phyloP scores from a whole-genome alignment of 306 rosid species.

The Prosopis cineraria region DNA sequence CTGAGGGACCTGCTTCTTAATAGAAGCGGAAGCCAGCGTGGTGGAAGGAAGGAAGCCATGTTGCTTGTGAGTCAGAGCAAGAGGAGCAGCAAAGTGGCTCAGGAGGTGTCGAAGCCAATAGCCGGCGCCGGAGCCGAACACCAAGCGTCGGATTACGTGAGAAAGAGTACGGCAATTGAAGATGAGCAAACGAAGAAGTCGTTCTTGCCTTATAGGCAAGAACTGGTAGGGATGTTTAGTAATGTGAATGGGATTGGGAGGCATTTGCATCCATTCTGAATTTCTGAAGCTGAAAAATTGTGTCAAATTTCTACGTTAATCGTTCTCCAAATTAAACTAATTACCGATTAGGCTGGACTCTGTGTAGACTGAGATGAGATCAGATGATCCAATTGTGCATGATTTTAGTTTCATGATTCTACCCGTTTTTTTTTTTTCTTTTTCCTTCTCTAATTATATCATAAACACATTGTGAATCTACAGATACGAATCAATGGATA shows the following conservation, averaged over 20 bases:
- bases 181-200: constrained; percentile 52
- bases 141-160: background rate
- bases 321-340: background rate
- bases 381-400: background rate
- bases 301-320: background rate
- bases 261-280: constrained; percentile 72
- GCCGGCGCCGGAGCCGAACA: constrained; percentile 11
- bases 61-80: constrained; percentile 36
- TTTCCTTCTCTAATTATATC: too few species aligned
- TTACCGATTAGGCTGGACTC: background rate
- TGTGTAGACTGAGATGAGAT: background rate
- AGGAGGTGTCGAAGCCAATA: constrained; percentile 19
- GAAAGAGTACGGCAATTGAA: background rate
- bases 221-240: constrained; percentile 59
- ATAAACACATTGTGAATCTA: background rate
- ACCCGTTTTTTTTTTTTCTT: background rate
- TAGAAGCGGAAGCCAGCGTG: constrained; percentile 55
- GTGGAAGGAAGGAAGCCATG: constrained; percentile 41
- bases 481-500: background rate
- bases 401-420: background rate
- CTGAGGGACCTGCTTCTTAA: constrained; percentile 57
- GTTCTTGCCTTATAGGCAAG: constrained; percentile 52
- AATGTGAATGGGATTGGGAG: constrained; percentile 67
- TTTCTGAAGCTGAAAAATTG: constrained; percentile 42
- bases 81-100: constrained; percentile 24